Evolutionary conservation across 75 land plant species (phyloP).

Genomic region (Picea glauca): DNA sequence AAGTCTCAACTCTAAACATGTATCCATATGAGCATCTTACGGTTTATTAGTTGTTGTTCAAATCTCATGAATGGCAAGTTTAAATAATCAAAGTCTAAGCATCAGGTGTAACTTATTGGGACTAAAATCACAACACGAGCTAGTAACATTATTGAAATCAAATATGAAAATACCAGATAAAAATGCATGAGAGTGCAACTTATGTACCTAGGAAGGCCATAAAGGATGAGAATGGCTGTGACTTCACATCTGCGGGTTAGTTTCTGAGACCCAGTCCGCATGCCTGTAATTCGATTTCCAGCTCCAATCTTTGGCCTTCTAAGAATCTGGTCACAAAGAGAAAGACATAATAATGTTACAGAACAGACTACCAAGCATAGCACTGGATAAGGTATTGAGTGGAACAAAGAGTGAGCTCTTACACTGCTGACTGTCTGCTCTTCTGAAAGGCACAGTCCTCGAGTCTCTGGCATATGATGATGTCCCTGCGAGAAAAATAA

Average conservation of each 20-base stretch:
- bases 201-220: conserved; percentile 89
- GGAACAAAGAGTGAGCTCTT: conserved; percentile 14
- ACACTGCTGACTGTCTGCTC: conserved; percentile 68
- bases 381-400: background rate
- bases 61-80: background rate
- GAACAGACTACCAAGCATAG: background rate
- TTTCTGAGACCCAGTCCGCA: conserved; percentile 71
- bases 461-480: conserved; percentile 67
- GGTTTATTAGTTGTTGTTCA: background rate
- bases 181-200: background rate
- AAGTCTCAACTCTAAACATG: background rate
- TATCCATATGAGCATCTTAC: background rate
- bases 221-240: conserved; percentile 90
- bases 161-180: background rate
- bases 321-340: conserved; percentile 34
- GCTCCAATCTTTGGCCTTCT: conserved; percentile 52
- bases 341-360: background rate
- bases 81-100: background rate
- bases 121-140: background rate
- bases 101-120: background rate
- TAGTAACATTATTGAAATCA: background rate
- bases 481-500: conserved; percentile 32
- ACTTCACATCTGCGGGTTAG: conserved; percentile 84
- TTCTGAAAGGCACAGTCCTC: conserved; percentile 71
- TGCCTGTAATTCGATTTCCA: conserved; percentile 33